These are phyloP conservation scores for Talaromyces sp. DNA, from an alignment of 2,329 filamentous ascomycete species.

Conservation along the genomic window DNA sequence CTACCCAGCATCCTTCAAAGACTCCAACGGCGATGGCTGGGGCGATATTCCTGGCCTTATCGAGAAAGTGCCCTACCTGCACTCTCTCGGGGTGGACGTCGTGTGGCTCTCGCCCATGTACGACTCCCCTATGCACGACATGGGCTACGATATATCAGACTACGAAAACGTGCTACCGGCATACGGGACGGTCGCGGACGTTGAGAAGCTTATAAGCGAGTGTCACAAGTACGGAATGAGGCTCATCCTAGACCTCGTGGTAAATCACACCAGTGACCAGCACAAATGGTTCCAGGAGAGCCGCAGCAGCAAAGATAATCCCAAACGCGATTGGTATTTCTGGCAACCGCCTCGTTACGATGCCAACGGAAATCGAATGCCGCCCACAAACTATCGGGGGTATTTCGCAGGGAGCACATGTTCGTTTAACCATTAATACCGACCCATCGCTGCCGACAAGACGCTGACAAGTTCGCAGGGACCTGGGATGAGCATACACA, in stretches of 20 bases:
- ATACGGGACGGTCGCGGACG: conserved; percentile 45
- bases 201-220: conserved; percentile 41
- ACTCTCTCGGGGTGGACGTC: conserved; percentile 24
- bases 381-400: conserved; percentile 68
- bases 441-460: background rate
- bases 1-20: conserved; percentile 30
- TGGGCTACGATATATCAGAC: conserved; percentile 55
- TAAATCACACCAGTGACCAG: conserved; percentile 39
- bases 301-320: conserved; percentile 50
- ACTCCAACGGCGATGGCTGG: conserved; percentile 30
- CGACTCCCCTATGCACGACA: conserved; percentile 47
- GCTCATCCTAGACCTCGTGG: conserved; percentile 46
- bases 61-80: conserved; percentile 27
- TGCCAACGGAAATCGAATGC: conserved; percentile 43
- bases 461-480: conserved; percentile 12
- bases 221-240: conserved; percentile 45
- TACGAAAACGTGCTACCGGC: conserved; percentile 44
- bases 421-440: background rate
- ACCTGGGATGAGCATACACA: conserved; percentile 64
- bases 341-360: conserved; percentile 20
- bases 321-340: conserved; percentile 63
- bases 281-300: conserved; percentile 66
- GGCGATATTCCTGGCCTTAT: conserved; percentile 31
- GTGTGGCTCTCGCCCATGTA: conserved; percentile 45
- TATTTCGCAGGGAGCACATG: conserved; percentile 47